A percentile compares a stretch with the other conserved stretches of the same genome.
phyloP scores from a whole-genome alignment of 2,329 filamentous ascomycete genomes.

The Taxawa tesnikishii region DNA sequence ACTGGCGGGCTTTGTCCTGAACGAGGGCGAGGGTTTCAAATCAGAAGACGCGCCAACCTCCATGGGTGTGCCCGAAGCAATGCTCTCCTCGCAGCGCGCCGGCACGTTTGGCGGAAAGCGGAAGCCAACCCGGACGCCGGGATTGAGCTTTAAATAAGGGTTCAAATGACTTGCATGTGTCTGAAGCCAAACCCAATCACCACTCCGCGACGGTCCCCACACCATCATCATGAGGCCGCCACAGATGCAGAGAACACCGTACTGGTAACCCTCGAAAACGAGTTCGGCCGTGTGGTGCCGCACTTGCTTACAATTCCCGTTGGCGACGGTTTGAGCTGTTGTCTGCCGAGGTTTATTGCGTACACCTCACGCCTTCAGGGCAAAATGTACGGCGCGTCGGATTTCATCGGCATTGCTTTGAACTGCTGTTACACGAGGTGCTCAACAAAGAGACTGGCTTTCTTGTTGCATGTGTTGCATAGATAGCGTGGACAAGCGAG shows the following conservation, averaged over 20 bases:
- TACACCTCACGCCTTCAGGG: too few relatives aligned
- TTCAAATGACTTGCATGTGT: slow-evolving; percentile 16
- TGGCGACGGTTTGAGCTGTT: neutral
- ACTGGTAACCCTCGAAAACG: slow-evolving; percentile 6
- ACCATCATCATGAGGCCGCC: slow-evolving; percentile 1
- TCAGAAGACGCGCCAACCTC: slow-evolving; percentile 24
- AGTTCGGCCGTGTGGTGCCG: neutral
- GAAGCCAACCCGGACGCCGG: slow-evolving; percentile 13
- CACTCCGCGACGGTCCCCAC: slow-evolving; percentile 3
- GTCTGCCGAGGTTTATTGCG: neutral
- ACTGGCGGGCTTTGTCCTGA: slow-evolving; percentile 61
- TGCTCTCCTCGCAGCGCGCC: slow-evolving; percentile 6
- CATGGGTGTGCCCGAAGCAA: slow-evolving; percentile 5
- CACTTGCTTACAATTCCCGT: neutral
- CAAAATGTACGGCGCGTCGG: slow-evolving; percentile 10
- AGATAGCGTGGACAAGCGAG: neutral
- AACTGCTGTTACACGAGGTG: slow-evolving; percentile 3
- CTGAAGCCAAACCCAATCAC: slow-evolving; percentile 6
- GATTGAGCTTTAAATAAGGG: slow-evolving; percentile 15
- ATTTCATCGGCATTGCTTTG: slow-evolving; percentile 11
- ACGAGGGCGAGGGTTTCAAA: slow-evolving; percentile 63
- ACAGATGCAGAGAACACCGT: slow-evolving; percentile 5
- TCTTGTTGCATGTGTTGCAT: neutral
- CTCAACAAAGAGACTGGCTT: neutral
- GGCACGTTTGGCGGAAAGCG: slow-evolving; percentile 15